Conservation (phyloP, 116 monocot genomes). For the Iris pallida region DNA sequence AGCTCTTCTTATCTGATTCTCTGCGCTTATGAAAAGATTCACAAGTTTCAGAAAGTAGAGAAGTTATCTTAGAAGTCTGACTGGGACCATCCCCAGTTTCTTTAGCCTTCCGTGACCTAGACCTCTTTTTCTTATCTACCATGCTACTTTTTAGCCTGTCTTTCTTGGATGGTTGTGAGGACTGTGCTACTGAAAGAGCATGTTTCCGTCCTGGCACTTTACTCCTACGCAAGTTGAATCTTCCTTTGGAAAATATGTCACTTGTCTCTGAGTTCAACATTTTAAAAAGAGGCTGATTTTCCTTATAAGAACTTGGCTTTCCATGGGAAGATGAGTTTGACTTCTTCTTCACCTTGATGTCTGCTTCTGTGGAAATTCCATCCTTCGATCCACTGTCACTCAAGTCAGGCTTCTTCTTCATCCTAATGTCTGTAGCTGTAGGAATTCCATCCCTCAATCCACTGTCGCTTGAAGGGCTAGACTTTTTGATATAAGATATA, state of each 20-base stretch:
- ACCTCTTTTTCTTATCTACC: conserved; percentile 39
- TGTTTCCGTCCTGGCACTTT: conserved; percentile 22
- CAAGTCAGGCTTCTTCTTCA: conserved; percentile 14
- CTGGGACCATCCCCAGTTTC: conserved; percentile 17
- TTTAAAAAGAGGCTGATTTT: conserved; percentile 24
- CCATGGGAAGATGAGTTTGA: conserved; percentile 5
- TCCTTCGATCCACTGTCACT: conserved; percentile 17
- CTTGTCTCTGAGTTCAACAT: conserved; percentile 9
- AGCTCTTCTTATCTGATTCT: conserved; percentile 24
- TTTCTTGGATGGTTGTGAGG: conserved; percentile 43
- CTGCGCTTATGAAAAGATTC: conserved; percentile 25
- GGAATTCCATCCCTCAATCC: conserved; percentile 18
- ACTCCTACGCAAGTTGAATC: conserved; percentile 17
- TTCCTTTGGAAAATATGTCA: conserved; percentile 32
- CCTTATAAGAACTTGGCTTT: conserved; percentile 31
- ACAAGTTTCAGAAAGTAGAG: conserved; percentile 23
- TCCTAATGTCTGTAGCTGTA: conserved; percentile 11
- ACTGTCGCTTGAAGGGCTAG: conserved; percentile 23
- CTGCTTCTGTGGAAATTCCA: conserved; percentile 5
- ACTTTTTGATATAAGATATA: conserved; percentile 31
- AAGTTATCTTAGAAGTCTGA: conserved; percentile 27
- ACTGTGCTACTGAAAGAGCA: conserved; percentile 8
- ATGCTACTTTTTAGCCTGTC: conserved; percentile 27
- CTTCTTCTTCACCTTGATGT: conserved; percentile 26
- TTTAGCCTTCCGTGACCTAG: conserved; percentile 34